A percentile compares a stretch with the other conserved stretches of the same genome.
Conservation (phyloP, 805 yeast genomes). For the Candida maesae region DNA sequence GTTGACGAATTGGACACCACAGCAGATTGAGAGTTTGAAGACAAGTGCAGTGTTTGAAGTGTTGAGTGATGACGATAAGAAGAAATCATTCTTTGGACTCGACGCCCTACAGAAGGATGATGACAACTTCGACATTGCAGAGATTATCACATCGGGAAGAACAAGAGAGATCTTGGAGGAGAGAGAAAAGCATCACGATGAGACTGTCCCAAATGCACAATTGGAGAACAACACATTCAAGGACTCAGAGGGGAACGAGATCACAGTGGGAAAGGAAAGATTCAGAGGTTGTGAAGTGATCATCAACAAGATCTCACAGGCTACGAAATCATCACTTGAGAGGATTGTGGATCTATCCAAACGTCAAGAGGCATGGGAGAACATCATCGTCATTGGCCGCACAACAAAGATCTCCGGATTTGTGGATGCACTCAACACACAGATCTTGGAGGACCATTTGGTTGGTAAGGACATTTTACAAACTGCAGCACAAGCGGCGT, state of each 20-base stretch:
- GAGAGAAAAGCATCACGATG: slow-evolving; percentile 46
- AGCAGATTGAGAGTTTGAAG: slow-evolving; percentile 74
- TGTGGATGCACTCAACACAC: slow-evolving; percentile 59
- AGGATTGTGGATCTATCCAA: slow-evolving; percentile 62
- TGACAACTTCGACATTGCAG: slow-evolving; percentile 86
- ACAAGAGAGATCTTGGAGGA: slow-evolving; percentile 68
- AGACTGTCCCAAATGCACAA: slow-evolving; percentile 53
- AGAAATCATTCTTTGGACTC: slow-evolving; percentile 57
- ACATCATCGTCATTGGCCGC: slow-evolving; percentile 75
- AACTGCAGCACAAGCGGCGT: slow-evolving; percentile 27
- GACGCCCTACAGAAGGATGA: slow-evolving; percentile 48
- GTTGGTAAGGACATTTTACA: slow-evolving; percentile 33
- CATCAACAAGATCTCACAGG: slow-evolving; percentile 49
- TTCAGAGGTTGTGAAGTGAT: slow-evolving; percentile 73
- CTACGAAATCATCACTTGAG: slow-evolving; percentile 49
- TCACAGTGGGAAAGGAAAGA: slow-evolving; percentile 85
- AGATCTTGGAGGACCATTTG: slow-evolving; percentile 53
- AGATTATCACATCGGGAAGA: slow-evolving; percentile 75
- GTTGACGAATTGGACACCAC: slow-evolving; percentile 53
- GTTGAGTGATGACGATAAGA: slow-evolving; percentile 61
- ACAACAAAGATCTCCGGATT: slow-evolving; percentile 74
- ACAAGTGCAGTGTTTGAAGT: slow-evolving; percentile 75
- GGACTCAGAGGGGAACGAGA: slow-evolving; percentile 51
- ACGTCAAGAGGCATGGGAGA: slow-evolving; percentile 82
- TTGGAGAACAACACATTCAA: slow-evolving; percentile 67